Percentiles rank a stretch among this genome's conserved stretches.
Conservation (phyloP, 2,329 filamentous ascomycete species). For the Calonectria honghensis region DNA sequence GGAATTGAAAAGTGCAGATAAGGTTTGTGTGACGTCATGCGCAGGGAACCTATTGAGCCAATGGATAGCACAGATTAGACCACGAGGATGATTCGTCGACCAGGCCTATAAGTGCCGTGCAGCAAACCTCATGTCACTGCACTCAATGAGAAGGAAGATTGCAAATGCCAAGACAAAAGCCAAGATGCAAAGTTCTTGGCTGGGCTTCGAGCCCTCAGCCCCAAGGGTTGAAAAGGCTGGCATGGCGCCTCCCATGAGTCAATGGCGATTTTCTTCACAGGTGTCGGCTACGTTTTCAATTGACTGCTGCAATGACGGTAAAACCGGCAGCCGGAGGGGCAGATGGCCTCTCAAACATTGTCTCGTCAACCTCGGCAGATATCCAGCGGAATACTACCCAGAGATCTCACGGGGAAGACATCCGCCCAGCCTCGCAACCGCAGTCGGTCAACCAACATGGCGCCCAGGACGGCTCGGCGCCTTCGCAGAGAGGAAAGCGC, state of each 20-base stretch:
- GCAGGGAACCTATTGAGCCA: constrained; percentile 47
- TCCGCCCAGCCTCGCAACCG: constrained; percentile 34
- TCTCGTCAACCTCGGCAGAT: constrained; percentile 1
- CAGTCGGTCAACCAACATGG: neutral
- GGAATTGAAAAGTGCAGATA: constrained; percentile 4
- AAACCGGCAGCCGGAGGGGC: neutral
- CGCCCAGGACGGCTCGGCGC: neutral
- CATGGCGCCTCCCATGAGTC: neutral
- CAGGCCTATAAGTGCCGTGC: constrained; percentile 4
- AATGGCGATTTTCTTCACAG: neutral
- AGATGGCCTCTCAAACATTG: neutral
- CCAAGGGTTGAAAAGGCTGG: neutral
- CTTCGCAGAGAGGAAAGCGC: neutral
- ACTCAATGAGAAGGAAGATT: constrained; percentile 6
- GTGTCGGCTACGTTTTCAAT: neutral
- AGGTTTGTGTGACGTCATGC: constrained; percentile 47
- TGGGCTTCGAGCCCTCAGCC: neutral
- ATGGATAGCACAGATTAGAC: constrained; percentile 42
- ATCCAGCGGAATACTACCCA: constrained; percentile 36
- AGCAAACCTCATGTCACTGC: neutral
- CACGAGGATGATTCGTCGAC: constrained; percentile 44
- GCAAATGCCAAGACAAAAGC: constrained; percentile 32
- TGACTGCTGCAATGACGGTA: constrained; percentile 12
- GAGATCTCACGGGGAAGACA: constrained; percentile 41
- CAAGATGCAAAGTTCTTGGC: neutral